Evolutionary conservation across 1,284 basidiomycete genomes (phyloP), one percentile per base, ranked within the genome.

Genomic region (Coniferiporia sulphurascens): DNA sequence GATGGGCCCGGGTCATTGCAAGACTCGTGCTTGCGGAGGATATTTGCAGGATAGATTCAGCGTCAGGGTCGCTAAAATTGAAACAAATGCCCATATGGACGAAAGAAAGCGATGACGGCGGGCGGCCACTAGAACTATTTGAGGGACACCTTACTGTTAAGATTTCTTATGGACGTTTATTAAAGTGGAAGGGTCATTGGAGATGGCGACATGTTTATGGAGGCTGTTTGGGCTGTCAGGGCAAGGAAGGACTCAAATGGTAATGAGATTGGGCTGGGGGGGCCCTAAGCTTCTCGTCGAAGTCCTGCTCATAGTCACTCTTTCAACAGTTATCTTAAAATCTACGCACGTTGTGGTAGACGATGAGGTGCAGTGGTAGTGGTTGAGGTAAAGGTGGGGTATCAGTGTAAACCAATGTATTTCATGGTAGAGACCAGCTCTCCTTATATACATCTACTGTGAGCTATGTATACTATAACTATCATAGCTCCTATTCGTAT

Each of bases 151-250:
- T 52, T 19, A 13, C 50, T 15, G 34, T 52, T 19, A 27, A 34
- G 4, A 32, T 52, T 12, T 52, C 50, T 17, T 52, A 52, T 32
- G 35, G 50, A 8, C 13, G 13, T 35, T 2, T 34, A 8, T 52
- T 35, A 3, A 35, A 1, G 19, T 69, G 71, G 55, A 73, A 68
- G 38, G 71, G 72, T 6, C 72, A 71, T n/a, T 36, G 73, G 73
- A 3, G 55, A 7, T 5, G 73, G 73, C 13, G n/a, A n/a, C n/a
- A n/a, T n/a, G n/a, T 64, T 67, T n/a, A 66, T 52, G 68, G 65
- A 44, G 38, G 66, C 69, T 0, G 76, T 77, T 55, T 77, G 74
- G 75, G 74, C 68, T 7, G 71, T 76, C 19, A 64, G 74, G 35
- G 75, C 69, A 15, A 68, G 68, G 65, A 76, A 59, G 58, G 70